phyloP scores from a whole-genome alignment of 805 yeast genomes.

The Lipomyces mesembrius region DNA sequence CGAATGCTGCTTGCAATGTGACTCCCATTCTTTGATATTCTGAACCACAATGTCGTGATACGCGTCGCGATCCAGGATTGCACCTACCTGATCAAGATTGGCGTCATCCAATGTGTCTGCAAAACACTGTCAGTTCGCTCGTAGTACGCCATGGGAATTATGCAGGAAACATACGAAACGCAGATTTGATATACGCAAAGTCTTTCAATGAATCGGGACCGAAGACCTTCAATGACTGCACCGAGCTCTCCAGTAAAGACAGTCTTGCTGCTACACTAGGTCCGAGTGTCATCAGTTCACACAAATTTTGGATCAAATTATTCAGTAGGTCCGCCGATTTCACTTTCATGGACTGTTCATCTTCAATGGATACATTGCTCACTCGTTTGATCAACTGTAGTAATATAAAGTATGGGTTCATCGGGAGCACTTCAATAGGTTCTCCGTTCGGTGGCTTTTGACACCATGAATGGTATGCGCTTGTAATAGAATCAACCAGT shows the following conservation, averaged over 20 bases:
- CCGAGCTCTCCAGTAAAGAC: conserved; percentile 15
- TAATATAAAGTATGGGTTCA: conserved; percentile 18
- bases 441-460: conserved; percentile 3
- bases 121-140: neutral
- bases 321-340: neutral
- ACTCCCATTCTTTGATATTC: conserved; percentile 16
- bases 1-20: neutral
- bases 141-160: neutral
- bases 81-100: neutral
- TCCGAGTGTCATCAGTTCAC: conserved; percentile 14
- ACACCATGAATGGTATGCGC: conserved; percentile 4
- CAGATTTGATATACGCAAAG: conserved; percentile 17
- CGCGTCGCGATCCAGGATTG: conserved; percentile 2
- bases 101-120: neutral
- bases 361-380: conserved; percentile 23
- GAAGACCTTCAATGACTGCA: conserved; percentile 15
- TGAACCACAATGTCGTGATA: conserved; percentile 10
- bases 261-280: conserved; percentile 5
- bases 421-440: conserved; percentile 8
- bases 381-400: conserved; percentile 23
- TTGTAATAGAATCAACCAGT: conserved; percentile 19
- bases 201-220: conserved; percentile 25
- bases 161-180: neutral
- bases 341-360: conserved; percentile 12
- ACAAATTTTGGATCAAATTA: conserved; percentile 2